Base-by-base conservation (phyloP, 1,284 basidiomycete species). In the Chondrostereum purpureum region DNA sequence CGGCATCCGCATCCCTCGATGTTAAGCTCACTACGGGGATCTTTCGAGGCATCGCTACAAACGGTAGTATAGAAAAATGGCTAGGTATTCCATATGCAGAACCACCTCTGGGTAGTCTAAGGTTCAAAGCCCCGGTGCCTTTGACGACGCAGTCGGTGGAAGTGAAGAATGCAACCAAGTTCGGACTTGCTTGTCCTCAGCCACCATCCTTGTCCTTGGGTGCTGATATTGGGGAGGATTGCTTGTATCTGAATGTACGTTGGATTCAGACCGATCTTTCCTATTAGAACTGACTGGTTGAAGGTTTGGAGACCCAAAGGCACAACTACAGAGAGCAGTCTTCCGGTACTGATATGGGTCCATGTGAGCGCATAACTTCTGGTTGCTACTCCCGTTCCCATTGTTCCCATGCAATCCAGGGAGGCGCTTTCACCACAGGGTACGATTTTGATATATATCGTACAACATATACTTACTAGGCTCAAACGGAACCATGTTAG, bases 31-130 rank as follows among this genome's bases (percentile, higher is more conserved):
- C 60, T 5, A 68, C 64, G 1, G 76, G 77, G 6, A 67, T 58
- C 0, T 79, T 78, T 52, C 64, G 64, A 10, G 77, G 77, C 3
- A 48, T 67, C 2, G 48, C 61, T 12, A 62, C 64, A 11, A 39
- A 55, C 0, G 70, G 70, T 47, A 70, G 67, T 10, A 71, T 70
- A 3, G 75, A 79, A 45, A 62, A 59, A 49, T 80, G 75, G 71
- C 65, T 83, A 2, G 83, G 83, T 1, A 77, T 89, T 38, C 84
- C 80, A 0, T 88, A 75, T 51, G 83, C 80, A 13, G 62, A 76
- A 48, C 70, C 82, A 17, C 84, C 80, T 1, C 53, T 74, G 3
- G 77, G 77, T 0, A 21, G 50, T 4, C 61, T 78, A 16, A 71
- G 80, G 5, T 83, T 83, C 65, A 75, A 72, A 50, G 71, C 77